Conservation (phyloP, 2,329 filamentous ascomycete genomes). For the Dichotomopilus funicola region DNA sequence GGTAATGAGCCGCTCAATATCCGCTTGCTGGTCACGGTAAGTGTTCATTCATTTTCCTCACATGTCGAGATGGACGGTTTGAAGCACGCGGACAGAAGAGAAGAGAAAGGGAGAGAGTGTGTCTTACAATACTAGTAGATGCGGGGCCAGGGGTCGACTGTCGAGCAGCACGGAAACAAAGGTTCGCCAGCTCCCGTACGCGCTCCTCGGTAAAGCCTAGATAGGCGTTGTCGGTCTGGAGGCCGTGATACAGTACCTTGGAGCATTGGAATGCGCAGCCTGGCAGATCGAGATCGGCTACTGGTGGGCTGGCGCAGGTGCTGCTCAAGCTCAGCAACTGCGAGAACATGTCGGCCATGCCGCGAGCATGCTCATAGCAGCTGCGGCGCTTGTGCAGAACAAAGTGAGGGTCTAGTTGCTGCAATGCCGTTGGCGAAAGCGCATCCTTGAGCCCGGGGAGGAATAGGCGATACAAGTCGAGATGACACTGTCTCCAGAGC, state of each 20-base stretch:
- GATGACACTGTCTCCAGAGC: constrained; percentile 53
- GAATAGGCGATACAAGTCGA: constrained; percentile 49
- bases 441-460: constrained; percentile 47
- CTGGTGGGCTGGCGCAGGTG: constrained; percentile 33
- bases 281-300: constrained; percentile 49
- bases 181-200: constrained; percentile 43
- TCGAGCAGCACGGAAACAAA: constrained; percentile 45
- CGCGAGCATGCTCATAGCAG: constrained; percentile 48
- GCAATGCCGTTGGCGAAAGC: constrained; percentile 38
- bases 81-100: background rate
- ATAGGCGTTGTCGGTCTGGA: constrained; percentile 39
- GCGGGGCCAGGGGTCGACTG: constrained; percentile 47
- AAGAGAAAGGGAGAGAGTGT: constrained; percentile 9
- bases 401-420: constrained; percentile 42
- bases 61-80: background rate
- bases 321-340: constrained; percentile 45
- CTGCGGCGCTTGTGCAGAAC: constrained; percentile 42
- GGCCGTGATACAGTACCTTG: constrained; percentile 45
- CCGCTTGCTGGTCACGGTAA: constrained; percentile 28
- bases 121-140: constrained; percentile 40
- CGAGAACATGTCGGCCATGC: constrained; percentile 51
- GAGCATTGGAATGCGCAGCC: constrained; percentile 51
- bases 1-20: constrained; percentile 45
- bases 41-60: background rate
- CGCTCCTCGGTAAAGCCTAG: constrained; percentile 39